Base-by-base conservation (phyloP, 1,139 yeast genomes). In the Yamadazyma pseudoaaseri region DNA sequence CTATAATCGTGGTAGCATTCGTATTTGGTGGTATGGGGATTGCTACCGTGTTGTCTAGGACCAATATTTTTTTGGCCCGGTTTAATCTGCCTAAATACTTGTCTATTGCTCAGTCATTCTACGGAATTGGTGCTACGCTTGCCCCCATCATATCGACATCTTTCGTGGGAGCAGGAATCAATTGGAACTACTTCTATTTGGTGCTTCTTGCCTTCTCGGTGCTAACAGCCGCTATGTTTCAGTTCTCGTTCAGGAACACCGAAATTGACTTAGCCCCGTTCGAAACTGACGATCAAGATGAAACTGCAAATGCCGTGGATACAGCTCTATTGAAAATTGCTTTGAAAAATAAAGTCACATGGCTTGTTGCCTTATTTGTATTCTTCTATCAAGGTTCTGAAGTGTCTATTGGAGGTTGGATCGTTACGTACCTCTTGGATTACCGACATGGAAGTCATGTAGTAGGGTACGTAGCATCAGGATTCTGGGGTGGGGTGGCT, bases 331-430 rank as follows among this genome's bases (percentile, higher is more conserved):
- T 56, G 50, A 33, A 37, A 6, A 36, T 38, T 14, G 74, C 81
- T 1, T 46, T 76, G 28, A 59, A 56, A 37, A 65, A 62, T 40
- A 50, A 51, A 10, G 54, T 62, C 29, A 74, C 82, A 2, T 80
- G 86, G 86, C 43, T 73, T 2, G 49, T 72, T 26, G 68, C 83
- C 2, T 45, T 73, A 30, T 72, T 75, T 42, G 70, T 79, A 7
- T 67, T 81, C 34, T 71, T 73, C 44, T 81, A 81, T 46, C 84
- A 79, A 48, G 89, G 87, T 4, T 69, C 76, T 2, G 89, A 81
- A 51, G 86, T 81, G 6, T 62, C 82, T 0, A 53, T 79, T 45
- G 86, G 83, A 16, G 86, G 86, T 22, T 81, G 87, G 87, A 69
- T 78, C 21, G 82, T 79, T 24, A 77, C 87, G 0, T 81, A 68